These are phyloP conservation scores for Chenopodium suecicum DNA, from an alignment of 148 eudicot genomes.

Conservation along the genomic window DNA sequence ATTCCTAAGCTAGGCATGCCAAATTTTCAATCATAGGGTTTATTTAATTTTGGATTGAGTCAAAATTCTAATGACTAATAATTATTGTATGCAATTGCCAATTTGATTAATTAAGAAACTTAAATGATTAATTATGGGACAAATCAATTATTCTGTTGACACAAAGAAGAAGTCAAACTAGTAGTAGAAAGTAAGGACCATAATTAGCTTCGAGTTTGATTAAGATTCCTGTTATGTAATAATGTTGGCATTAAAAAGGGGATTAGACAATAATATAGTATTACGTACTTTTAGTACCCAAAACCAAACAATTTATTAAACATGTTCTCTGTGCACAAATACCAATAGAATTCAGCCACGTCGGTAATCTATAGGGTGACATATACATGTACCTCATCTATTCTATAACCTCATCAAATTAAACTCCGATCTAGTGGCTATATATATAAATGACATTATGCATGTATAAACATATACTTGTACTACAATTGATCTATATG, in stretches of 20 bases:
- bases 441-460: too few relatives aligned
- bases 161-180: constrained; percentile 31
- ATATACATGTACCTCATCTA: constrained; percentile 16
- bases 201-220: constrained; percentile 19
- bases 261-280: constrained; percentile 1
- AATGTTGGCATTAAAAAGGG: constrained; percentile 17
- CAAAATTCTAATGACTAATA: constrained; percentile 18
- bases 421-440: too few relatives aligned
- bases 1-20: constrained; percentile 22
- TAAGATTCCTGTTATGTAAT: constrained; percentile 27
- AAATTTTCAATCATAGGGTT: constrained; percentile 15
- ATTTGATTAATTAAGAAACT: too few relatives aligned
- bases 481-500: not conserved
- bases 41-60: constrained; percentile 11
- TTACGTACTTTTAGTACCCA: constrained; percentile 14
- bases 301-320: constrained; percentile 8
- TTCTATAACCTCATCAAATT: not conserved
- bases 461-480: too few relatives aligned
- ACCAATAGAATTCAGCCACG: constrained; percentile 34
- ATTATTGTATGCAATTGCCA: too few relatives aligned
- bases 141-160: constrained; percentile 24
- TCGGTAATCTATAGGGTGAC: constrained; percentile 15
- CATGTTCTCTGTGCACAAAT: constrained; percentile 30
- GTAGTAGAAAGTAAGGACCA: constrained; percentile 18
- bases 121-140: not conserved